Conservation (phyloP, 208 protist genomes). For the Trypanosoma lewisi region DNA sequence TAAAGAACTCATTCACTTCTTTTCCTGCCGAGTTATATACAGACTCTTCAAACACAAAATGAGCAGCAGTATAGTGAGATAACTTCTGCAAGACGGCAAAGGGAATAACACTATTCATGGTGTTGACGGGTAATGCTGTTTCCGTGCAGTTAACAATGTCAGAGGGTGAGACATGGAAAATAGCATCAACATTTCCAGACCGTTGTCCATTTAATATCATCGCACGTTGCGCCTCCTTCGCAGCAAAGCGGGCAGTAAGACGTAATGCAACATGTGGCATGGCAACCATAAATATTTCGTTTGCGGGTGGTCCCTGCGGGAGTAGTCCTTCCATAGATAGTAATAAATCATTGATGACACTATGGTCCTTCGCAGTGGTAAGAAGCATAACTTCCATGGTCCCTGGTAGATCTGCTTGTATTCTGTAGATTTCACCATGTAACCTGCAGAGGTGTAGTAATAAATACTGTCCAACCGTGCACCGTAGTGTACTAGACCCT, state of each 20-base stretch:
- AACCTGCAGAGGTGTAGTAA: conserved; percentile 75
- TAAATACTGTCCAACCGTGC: conserved; percentile 57
- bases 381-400: conserved; percentile 60
- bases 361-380: conserved; percentile 59
- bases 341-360: conserved; percentile 69
- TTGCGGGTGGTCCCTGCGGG: conserved; percentile 26
- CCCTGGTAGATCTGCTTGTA: conserved; percentile 73
- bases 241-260: conserved; percentile 35
- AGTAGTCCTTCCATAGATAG: conserved; percentile 44
- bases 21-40: conserved; percentile 42
- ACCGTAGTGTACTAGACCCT: neutral
- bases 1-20: conserved; percentile 27
- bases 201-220: neutral
- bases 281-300: conserved; percentile 35
- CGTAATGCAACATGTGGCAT: conserved; percentile 52
- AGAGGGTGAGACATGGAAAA: conserved; percentile 14
- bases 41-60: conserved; percentile 49
- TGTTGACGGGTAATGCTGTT: neutral
- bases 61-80: conserved; percentile 49
- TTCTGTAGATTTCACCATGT: conserved; percentile 53
- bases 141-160: neutral
- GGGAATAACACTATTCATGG: conserved; percentile 20
- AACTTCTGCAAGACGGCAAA: conserved; percentile 33
- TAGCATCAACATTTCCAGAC: neutral
- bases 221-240: conserved; percentile 19